Evolutionary conservation across 2,329 filamentous ascomycete species (phyloP).

Genomic region (Talaromyces sp.): DNA sequence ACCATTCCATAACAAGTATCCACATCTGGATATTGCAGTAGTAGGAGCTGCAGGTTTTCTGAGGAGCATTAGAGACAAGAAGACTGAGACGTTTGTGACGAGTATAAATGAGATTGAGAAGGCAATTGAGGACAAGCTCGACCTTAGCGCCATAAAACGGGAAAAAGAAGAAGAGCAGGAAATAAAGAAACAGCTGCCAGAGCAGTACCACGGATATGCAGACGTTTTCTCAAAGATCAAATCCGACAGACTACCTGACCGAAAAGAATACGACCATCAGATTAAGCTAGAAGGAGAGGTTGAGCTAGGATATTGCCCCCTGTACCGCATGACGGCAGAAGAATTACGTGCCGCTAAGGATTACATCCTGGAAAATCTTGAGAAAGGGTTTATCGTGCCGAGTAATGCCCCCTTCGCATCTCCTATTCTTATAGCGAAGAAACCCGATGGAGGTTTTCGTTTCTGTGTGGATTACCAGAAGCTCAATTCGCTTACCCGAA

Average conservation of each 20-base stretch:
- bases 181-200: not conserved
- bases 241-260: no score
- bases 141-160: no score
- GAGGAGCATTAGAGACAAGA: not conserved
- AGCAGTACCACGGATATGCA: not conserved
- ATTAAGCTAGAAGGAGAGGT: constrained; percentile 2
- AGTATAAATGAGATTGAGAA: constrained; percentile 2
- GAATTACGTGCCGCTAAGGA: not conserved
- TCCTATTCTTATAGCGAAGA: constrained; percentile 19
- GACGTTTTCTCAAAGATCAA: constrained; percentile 5
- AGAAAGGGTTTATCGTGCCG: constrained; percentile 6
- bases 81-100: not conserved
- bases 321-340: not conserved
- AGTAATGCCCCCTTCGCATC: not conserved
- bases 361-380: constrained; percentile 3
- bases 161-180: no score
- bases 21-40: not conserved
- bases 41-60: not conserved
- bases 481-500: constrained; percentile 16
- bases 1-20: not conserved
- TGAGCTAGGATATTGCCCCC: not conserved
- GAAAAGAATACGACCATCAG: constrained; percentile 1
- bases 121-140: no score
- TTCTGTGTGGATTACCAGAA: constrained; percentile 13
- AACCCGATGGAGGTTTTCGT: constrained; percentile 3